Base-by-base conservation (phyloP, 179 eudicot genomes). In the Gypsophila paniculata region DNA sequence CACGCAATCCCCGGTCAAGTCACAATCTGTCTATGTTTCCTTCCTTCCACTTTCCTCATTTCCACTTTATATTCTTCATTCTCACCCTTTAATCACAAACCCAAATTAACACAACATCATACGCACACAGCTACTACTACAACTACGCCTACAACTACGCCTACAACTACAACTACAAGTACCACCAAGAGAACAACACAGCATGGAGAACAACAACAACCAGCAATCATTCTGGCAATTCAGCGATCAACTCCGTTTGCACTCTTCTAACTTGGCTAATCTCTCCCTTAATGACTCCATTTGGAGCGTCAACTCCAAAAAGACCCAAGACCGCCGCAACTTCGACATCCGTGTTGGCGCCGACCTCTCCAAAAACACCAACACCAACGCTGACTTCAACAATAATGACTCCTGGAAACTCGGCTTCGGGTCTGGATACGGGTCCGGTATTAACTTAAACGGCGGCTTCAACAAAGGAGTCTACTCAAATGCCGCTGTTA, bases 391-490 rank as follows among this genome's bases (percentile, higher is more conserved):
- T 3, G 87, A 86, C 54, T 78, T 79, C 58, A 84, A 83, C 71
- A 85, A 82, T 53, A 85, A 82, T 53, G 78, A 77, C 21, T 80
- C 80, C 1, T 86, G 93, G 92, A 91, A 91, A 74, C 19, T 77
- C 32, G 34, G 86, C 79, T 13, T 77, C 82, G 32, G n/a, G n/a
- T n/a, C n/a, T n/a, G 73, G 78, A 44, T 77, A 68, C 74, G 79
- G 72, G 62, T 80, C 82, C 81, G 83, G 74, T 72, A 78, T 77
- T 8, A 75, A 80, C 34, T 63, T 77, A 3, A 92, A 92, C 71
- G 88, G 97, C 15, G 98, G 98, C 77, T 88, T 94, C 34, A 91
- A 86, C 76, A 91, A 91, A 71, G 97, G 96, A 75, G 61, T 91
- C 63, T 94, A 89, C 53, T 79, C 88, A 11, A 88, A 85, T 67